Evolutionary conservation across 352 stramenopile species (phyloP).

Genomic region (Pythium brassicae): DNA sequence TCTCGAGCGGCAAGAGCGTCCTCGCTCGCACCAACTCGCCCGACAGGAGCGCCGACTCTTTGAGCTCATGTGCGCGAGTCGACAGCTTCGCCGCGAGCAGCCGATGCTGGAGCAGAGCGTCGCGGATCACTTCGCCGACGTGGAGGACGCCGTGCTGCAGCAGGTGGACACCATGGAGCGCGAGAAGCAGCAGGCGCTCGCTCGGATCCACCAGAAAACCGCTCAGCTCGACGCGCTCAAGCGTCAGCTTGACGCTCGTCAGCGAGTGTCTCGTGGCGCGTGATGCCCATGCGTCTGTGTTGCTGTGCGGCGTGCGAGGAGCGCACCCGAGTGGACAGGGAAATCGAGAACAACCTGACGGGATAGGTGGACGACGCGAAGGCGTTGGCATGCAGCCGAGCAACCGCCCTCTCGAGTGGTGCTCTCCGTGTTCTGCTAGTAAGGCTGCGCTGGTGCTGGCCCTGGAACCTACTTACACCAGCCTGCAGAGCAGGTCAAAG

Average conservation of each 20-base stretch:
- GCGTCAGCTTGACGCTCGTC: constrained; percentile 2
- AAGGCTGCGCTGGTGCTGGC: no score
- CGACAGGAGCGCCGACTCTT: constrained; percentile 1
- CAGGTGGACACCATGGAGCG: constrained; percentile 10
- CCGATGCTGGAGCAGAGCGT: constrained; percentile 7
- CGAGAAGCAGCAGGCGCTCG: constrained; percentile 5
- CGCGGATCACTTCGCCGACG: constrained; percentile 7
- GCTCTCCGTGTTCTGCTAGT: no score
- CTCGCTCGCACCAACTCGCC: neutral
- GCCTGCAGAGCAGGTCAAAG: constrained; percentile 6
- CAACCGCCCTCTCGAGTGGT: no score
- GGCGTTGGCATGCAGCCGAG: no score
- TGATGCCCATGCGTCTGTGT: no score
- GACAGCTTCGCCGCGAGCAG: constrained; percentile 1
- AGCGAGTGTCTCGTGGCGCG: neutral
- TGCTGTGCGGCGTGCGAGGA: no score
- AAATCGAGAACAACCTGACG: no score
- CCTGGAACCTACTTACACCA: constrained; percentile 4
- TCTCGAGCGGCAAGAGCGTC: neutral
- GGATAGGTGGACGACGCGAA: no score
- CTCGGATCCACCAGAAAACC: constrained; percentile 12
- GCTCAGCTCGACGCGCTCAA: constrained; percentile 4
- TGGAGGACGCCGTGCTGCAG: constrained; percentile 8
- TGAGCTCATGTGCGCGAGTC: constrained; percentile 5
- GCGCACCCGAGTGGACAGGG: no score